Evolutionary conservation across 1,139 yeast species (phyloP).

Genomic region (Protomyces macrosporus): DNA sequence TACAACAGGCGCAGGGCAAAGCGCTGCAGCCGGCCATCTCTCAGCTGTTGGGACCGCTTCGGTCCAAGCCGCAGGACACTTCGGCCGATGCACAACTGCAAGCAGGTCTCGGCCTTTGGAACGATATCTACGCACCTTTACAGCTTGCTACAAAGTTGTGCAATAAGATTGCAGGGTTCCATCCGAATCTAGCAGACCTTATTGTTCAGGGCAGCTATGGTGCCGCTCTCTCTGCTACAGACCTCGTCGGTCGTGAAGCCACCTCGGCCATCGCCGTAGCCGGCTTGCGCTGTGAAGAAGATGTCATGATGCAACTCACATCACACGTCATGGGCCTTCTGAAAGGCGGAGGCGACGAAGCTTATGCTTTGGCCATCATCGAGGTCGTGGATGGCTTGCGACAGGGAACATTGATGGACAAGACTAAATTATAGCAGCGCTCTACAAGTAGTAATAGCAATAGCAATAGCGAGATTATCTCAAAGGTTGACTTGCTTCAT

Average conservation of each 20-base stretch:
- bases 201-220: conserved; percentile 17
- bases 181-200: conserved; percentile 14
- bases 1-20: conserved; percentile 5
- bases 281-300: conserved; percentile 21
- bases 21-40: neutral
- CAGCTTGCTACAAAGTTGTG: conserved; percentile 4
- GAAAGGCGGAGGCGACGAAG: conserved; percentile 21
- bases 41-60: neutral
- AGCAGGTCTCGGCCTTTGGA: conserved; percentile 14
- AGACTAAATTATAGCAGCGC: neutral
- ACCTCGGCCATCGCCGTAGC: conserved; percentile 23
- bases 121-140: conserved; percentile 16
- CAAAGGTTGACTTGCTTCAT: neutral
- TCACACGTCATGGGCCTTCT: conserved; percentile 22
- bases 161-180: conserved; percentile 10
- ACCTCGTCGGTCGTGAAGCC: conserved; percentile 5
- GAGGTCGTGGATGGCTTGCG: conserved; percentile 22
- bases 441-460: neutral
- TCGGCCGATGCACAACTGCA: neutral
- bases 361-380: conserved; percentile 12
- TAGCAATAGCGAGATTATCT: neutral
- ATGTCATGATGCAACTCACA: conserved; percentile 18
- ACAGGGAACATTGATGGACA: neutral
- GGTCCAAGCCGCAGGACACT: neutral
- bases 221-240: conserved; percentile 16